Evolutionary conservation across 108 stramenopile genomes (phyloP).

Genomic region (Stephanodiscus minutulus): DNA sequence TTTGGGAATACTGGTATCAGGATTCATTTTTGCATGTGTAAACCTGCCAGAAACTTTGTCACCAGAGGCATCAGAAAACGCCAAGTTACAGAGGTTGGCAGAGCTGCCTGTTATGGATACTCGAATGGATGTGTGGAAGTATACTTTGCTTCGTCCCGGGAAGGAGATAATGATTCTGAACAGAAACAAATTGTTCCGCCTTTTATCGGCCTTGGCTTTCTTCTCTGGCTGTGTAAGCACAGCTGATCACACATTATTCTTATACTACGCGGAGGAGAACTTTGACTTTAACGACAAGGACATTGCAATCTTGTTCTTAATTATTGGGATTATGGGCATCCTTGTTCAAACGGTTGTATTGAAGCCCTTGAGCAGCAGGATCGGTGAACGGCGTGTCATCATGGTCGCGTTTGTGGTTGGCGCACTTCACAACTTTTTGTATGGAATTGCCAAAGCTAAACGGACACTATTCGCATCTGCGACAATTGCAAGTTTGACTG

Average conservation of each 20-base stretch:
- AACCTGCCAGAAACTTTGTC: conserved; percentile 79
- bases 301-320: conserved; percentile 67
- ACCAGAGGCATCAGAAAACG: conserved; percentile 54
- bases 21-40: conserved; percentile 53
- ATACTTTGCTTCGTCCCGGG: conserved; percentile 50
- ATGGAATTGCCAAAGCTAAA: conserved; percentile 70
- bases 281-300: conserved; percentile 66
- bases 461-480: conserved; percentile 63
- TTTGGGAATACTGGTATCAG: conserved; percentile 46
- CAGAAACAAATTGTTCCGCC: conserved; percentile 72
- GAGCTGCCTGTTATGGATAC: conserved; percentile 17
- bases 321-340: conserved; percentile 70
- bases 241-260: conserved; percentile 71
- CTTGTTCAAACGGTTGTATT: conserved; percentile 71
- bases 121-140: conserved; percentile 25
- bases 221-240: conserved; percentile 69
- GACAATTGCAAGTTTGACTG: conserved; percentile 50
- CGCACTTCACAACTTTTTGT: conserved; percentile 55
- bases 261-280: conserved; percentile 84
- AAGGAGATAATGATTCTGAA: conserved; percentile 81
- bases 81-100: conserved; percentile 33
- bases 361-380: conserved; percentile 69
- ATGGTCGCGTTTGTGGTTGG: conserved; percentile 65
- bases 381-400: conserved; percentile 74
- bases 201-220: conserved; percentile 74